A percentile compares a stretch with the other conserved stretches of the same genome.
Evolutionary conservation across 345 rosid genomes (phyloP).

Genomic region (Murraya paniculata): DNA sequence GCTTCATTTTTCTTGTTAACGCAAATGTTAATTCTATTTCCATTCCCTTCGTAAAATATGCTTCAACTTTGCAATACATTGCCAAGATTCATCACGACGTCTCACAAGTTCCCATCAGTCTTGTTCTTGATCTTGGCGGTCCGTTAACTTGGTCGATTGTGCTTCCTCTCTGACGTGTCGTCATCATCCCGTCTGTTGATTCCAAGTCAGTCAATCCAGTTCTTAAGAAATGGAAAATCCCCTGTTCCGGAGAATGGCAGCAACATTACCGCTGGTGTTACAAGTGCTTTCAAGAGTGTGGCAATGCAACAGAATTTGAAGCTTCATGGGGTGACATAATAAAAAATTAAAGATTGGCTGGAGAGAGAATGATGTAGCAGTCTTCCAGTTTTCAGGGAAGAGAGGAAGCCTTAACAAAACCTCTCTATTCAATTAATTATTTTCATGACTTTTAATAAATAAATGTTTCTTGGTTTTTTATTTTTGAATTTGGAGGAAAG

Average conservation of each 20-base stretch:
- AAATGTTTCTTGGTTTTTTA: too few species aligned
- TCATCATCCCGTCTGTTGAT: conserved; percentile 25
- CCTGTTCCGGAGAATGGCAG: not conserved
- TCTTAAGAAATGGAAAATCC: conserved; percentile 36
- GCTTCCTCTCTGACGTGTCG: conserved; percentile 23
- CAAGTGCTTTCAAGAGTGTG: too few species aligned
- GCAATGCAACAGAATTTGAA: too few species aligned
- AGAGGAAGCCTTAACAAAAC: too few species aligned
- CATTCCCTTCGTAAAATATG: conserved; percentile 50
- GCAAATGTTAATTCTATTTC: conserved; percentile 5
- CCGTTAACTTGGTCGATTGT: conserved; percentile 49
- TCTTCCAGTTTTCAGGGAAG: too few species aligned
- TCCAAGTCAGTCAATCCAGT: conserved; percentile 52
- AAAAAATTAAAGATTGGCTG: too few species aligned
- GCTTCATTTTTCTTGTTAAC: not conserved
- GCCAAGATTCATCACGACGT: conserved; percentile 37
- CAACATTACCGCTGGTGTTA: not conserved
- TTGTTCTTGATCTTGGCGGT: conserved; percentile 59
- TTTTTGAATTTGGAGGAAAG: too few species aligned
- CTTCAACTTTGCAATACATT: conserved; percentile 58
- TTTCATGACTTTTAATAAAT: too few species aligned
- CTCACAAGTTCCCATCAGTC: conserved; percentile 28
- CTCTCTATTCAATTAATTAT: too few species aligned
- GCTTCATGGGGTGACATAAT: too few species aligned
- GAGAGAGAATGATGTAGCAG: too few species aligned